Evolutionary conservation across 2,329 filamentous ascomycete species (phyloP).

Genomic region (Shiraia bambusicola): DNA sequence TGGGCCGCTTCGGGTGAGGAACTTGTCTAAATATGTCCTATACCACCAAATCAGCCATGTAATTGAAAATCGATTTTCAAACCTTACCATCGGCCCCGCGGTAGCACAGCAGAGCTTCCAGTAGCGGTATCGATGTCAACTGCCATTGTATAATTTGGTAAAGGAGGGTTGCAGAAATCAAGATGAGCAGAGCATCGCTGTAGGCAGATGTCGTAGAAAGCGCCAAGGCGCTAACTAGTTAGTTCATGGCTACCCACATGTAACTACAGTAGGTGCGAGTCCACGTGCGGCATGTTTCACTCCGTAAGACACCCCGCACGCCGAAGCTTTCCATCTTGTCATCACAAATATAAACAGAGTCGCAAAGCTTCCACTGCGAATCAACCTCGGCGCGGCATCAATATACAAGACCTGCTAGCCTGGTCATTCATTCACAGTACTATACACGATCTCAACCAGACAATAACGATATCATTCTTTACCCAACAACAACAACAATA

Average conservation of each 20-base stretch:
- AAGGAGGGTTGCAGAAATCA: constrained; percentile 6
- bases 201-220: constrained; percentile 17
- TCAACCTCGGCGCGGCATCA: too few relatives aligned
- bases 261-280: too few relatives aligned
- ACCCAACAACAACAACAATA: too few relatives aligned
- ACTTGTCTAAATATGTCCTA: constrained; percentile 82
- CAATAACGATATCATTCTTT: too few relatives aligned
- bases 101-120: constrained; percentile 13
- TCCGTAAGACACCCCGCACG: too few relatives aligned
- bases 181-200: constrained; percentile 18
- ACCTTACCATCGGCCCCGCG: constrained; percentile 50
- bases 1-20: constrained; percentile 75
- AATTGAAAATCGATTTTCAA: neutral
- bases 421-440: too few relatives aligned
- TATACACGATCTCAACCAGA: too few relatives aligned
- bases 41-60: constrained; percentile 25
- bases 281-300: too few relatives aligned
- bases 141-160: constrained; percentile 26
- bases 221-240: constrained; percentile 14
- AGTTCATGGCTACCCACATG: constrained; percentile 7
- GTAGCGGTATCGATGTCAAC: constrained; percentile 13
- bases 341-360: too few relatives aligned
- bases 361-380: too few relatives aligned
- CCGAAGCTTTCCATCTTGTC: too few relatives aligned
- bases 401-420: too few relatives aligned